Conservation (phyloP, 1,284 basidiomycete genomes). For the Ceratobasidium sp. region DNA sequence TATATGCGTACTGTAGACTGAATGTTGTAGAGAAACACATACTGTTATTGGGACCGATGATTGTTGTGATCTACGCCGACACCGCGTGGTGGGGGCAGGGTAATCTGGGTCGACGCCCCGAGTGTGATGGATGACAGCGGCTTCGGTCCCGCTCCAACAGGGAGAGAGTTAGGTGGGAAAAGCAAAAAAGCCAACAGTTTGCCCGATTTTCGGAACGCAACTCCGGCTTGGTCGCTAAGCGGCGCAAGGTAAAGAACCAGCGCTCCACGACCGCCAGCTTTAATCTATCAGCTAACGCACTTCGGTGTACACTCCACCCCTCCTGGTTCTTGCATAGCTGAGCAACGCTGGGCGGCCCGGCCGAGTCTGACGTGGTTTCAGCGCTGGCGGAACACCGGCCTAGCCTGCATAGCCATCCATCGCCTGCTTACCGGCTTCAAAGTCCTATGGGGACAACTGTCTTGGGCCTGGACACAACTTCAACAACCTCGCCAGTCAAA, state of each 20-base stretch:
- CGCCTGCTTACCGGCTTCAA: neutral
- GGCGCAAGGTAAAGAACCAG: slow-evolving; percentile 11
- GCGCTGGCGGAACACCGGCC: slow-evolving; percentile 3
- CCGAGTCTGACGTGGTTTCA: slow-evolving; percentile 5
- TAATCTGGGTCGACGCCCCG: slow-evolving; percentile 1
- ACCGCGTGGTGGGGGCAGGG: neutral
- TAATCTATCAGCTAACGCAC: slow-evolving; percentile 27
- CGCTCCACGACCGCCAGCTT: slow-evolving; percentile 15
- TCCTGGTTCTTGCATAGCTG: neutral
- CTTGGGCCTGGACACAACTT: slow-evolving; percentile 4
- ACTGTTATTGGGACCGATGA: neutral
- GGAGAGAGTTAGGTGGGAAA: slow-evolving; percentile 19
- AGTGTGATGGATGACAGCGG: neutral
- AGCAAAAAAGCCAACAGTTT: slow-evolving; percentile 13
- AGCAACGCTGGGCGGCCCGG: slow-evolving; percentile 1
- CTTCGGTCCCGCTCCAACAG: neutral
- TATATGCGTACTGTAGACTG: neutral
- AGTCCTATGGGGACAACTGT: neutral
- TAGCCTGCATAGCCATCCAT: neutral
- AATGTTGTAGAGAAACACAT: neutral
- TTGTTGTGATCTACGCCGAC: slow-evolving; percentile 9
- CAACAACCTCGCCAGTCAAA: slow-evolving; percentile 6
- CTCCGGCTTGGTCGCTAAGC: slow-evolving; percentile 25
- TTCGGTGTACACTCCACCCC: slow-evolving; percentile 4
- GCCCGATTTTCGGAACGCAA: slow-evolving; percentile 3